Base-by-base conservation (phyloP, 768 basidiomycete species). In the Boletus sp. region DNA sequence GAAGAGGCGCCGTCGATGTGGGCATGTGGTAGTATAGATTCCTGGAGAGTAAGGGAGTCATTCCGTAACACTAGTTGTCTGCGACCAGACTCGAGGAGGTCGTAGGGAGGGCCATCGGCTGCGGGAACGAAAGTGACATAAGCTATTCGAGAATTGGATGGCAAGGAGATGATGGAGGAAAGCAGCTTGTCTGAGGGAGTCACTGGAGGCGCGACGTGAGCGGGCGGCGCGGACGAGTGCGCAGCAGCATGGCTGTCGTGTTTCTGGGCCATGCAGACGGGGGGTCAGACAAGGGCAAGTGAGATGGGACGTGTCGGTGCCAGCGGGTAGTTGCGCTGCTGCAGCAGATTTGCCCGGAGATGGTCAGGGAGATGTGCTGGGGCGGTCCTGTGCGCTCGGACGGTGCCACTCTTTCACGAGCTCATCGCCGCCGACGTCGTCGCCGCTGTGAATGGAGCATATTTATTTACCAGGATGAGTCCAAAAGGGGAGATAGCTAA, bases 1-100 rank as follows among this genome's bases (percentile, higher is more conserved):
- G 75, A 77, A 9, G 75, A 67, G 28, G 73, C 71, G 50, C 76
- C 70, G 35, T 74, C 74, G 47, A 83, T 70, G 59, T 81, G 75
- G 29, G 83, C 78, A 57, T 78, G 77, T 42, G 82, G 73, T 24
- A 89, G 68, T 29, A 85, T 66, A 10, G 83, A 81, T 7, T 81
- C 77, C 7, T 79, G 60, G 49, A 89, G 69, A 4, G 76, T 30
- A 20, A 71, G 62, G 12, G 73, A 65, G 10, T 63, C 55, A 57
- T 79, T 77, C 47, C 71, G 73, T 18, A 71, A 65, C 9, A 84
- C 50, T 3, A 88, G 62, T 6, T 70, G 67, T 55, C 81, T 77
- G 57, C 89, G 78, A 4, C 83, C 86, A 15, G 71, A 59, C 64
- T 90, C 87, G 56, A 90, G 69, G 46, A 70, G 62, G 49, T 83